Evolutionary conservation across 495 filamentous ascomycete species (phyloP), one percentile per base, ranked within the genome.

Genomic region (Jackrogersella minutella): DNA sequence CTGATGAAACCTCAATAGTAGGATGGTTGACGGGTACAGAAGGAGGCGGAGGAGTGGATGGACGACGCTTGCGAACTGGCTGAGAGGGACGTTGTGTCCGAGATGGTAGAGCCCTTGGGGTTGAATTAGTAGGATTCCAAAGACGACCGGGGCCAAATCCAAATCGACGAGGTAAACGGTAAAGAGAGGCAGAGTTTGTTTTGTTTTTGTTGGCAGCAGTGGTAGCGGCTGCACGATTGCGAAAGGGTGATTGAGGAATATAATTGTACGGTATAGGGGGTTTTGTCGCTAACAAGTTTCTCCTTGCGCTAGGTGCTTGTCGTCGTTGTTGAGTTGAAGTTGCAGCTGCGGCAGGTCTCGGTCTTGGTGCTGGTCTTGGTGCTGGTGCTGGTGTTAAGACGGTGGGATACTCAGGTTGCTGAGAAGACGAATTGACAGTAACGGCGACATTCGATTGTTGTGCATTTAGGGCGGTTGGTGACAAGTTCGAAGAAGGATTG

Each of bases 61-160:
- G 80, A 26, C 76, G 78, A 28, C 78, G 78, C 66, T 63, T 70
- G 37, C 57, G 63, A 21, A 53, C 51, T 16, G 68, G 46, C 19
- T 31, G 64, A 16, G 50, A 58, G 30, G 66, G 41, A 51, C 50
- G 70, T 1, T 61, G 54, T 37, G 65, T 49, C 51, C 44, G 70
- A 1, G 64, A 58, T 8, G 78, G 76, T 43, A 73, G 72, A 62
- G 50, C 57, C 71, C 84, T 76, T 46, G 86, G 86, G 4, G 86
- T 86, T 39, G 83, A 88, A 71, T 89, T 89, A 58, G 85, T 82
- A 26, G 86, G 86, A 66, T 89, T 89, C 85, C 85, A 87, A 58
- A 89, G 80, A 17, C 86, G 82, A 34, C 82, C 78, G 17, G 83
- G 49, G 33, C 63, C 76, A 5, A 79, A 73, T 33, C 63, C 76